Base-by-base conservation (phyloP, 495 filamentous ascomycete genomes). In the Neurospora sublineolata region DNA sequence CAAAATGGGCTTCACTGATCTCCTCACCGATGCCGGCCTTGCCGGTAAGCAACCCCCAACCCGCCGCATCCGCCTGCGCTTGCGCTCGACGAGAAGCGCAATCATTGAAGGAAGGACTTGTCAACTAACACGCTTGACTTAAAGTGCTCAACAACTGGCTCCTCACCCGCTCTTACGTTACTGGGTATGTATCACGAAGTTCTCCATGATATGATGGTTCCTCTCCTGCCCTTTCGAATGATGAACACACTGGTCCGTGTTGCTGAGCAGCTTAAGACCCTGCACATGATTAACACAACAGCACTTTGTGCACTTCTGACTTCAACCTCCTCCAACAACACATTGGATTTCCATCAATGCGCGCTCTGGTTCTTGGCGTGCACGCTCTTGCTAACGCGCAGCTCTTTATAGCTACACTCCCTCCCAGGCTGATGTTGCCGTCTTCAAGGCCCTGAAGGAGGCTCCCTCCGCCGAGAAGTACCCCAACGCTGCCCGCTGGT, bases 161-260 rank as follows among this genome's bases (percentile, higher is more conserved):
- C 79, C 88, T 88, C 75, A 93, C 91, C 76, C 90, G 94, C 77
- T 95, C 92, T 84, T 99, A 99, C 87, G 89, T 99, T 78, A 87
- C 90, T 84, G 94, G 94, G 94, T 97, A 91, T 77, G 86, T 85
- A 60, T 74, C 71, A 64, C 52, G 7, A 33, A 64, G 42, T 23
- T 4, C 52, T 33, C 3, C 27, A 36, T 33, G 52, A 44, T 67
- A 67, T 68, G 72, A 72, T 42, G 71, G 70, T 67, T 69, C 67
- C 72, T 18, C 18, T 52, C 10, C 8, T n/a, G 40, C 52, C 7
- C 37, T 46, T 41, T 71, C 68, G 18, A 74, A 88, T 95, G 93
- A 97, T 96, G 93, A 95, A 86, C 88, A 77, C 88, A 80, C 93
- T 96, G 93, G 94, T 97, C 94, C 94, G 94, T 97, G 94, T 97